Conservation (phyloP, 2,329 filamentous ascomycete species). For the Nothomitra cinnamomea region DNA sequence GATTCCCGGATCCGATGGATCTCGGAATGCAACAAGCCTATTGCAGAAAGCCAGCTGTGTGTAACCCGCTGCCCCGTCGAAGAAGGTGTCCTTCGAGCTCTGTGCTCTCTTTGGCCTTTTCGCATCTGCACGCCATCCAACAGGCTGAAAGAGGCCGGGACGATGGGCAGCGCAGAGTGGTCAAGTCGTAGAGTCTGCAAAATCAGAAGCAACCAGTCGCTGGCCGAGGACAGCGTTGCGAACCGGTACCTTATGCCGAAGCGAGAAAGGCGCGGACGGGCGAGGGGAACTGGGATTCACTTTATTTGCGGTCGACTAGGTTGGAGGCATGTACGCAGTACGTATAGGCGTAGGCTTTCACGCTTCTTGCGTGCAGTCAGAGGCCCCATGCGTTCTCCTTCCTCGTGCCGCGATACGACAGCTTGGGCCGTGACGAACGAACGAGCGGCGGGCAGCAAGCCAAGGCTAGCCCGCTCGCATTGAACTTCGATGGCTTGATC, state of each 20-base stretch:
- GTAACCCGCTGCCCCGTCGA: not conserved
- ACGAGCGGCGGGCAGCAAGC: too few species aligned
- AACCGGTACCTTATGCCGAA: too few species aligned
- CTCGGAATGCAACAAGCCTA: slow-evolving; percentile 3
- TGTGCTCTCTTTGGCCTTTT: not conserved
- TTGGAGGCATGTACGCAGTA: too few species aligned
- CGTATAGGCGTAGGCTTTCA: too few species aligned
- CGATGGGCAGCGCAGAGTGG: not conserved
- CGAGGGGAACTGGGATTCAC: not conserved
- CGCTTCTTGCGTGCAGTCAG: too few species aligned
- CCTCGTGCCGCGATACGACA: too few species aligned
- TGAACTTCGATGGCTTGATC: too few species aligned
- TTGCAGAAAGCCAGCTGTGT: slow-evolving; percentile 3
- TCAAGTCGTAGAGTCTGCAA: not conserved
- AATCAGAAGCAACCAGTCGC: slow-evolving; percentile 1
- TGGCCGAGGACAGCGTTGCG: not conserved
- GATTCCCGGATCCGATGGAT: slow-evolving; percentile 2
- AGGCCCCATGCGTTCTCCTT: too few species aligned
- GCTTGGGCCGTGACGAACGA: too few species aligned
- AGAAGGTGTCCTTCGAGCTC: not conserved
- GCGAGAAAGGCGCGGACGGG: not conserved
- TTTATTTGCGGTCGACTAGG: not conserved
- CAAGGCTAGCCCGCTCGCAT: too few species aligned
- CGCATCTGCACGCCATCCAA: not conserved
- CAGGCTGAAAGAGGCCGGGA: not conserved